Evolutionary conservation across 805 yeast genomes (phyloP).

Genomic region (Candida adriatica): DNA sequence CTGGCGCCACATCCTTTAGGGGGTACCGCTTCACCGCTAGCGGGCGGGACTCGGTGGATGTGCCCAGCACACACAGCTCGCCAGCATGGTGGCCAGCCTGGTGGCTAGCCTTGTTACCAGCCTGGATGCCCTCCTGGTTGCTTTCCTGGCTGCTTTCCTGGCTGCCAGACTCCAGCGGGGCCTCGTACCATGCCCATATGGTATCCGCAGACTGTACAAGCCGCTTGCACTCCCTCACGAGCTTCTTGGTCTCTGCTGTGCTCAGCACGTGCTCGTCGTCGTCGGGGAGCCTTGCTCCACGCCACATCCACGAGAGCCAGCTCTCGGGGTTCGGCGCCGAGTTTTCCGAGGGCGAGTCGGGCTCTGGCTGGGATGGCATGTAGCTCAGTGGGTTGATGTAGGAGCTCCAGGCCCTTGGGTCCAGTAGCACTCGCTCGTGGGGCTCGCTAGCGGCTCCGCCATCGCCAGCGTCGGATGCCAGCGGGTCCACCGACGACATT

Average conservation of each 20-base stretch:
- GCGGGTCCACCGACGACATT: conserved; percentile 15
- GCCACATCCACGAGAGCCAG: conserved; percentile 16
- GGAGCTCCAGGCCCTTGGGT: conserved; percentile 2
- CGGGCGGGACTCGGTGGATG: conserved; percentile 19
- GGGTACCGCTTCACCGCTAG: conserved; percentile 17
- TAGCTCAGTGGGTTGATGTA: conserved; percentile 9
- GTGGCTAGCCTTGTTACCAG: too few relatives aligned
- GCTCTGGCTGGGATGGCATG: conserved; percentile 2
- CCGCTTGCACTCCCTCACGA: conserved; percentile 16
- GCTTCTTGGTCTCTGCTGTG: conserved; percentile 15
- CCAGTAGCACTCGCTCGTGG: background rate
- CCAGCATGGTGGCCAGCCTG: too few relatives aligned
- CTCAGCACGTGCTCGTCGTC: conserved; percentile 11
- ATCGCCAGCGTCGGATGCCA: conserved; percentile 1
- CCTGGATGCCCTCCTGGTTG: too few relatives aligned
- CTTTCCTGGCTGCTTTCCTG: too few relatives aligned
- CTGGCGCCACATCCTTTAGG: background rate
- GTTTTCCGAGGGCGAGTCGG: conserved; percentile 2
- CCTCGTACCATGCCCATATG: conserved; percentile 23
- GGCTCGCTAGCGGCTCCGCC: background rate
- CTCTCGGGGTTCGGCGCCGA: conserved; percentile 6
- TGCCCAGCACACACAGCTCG: conserved; percentile 17
- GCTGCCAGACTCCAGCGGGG: conserved; percentile 6
- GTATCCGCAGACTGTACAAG: conserved; percentile 14
- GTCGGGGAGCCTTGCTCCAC: conserved; percentile 2